phyloP scores from a whole-genome alignment of 2,329 filamentous ascomycete genomes.

The Aquanectria penicillioides region DNA sequence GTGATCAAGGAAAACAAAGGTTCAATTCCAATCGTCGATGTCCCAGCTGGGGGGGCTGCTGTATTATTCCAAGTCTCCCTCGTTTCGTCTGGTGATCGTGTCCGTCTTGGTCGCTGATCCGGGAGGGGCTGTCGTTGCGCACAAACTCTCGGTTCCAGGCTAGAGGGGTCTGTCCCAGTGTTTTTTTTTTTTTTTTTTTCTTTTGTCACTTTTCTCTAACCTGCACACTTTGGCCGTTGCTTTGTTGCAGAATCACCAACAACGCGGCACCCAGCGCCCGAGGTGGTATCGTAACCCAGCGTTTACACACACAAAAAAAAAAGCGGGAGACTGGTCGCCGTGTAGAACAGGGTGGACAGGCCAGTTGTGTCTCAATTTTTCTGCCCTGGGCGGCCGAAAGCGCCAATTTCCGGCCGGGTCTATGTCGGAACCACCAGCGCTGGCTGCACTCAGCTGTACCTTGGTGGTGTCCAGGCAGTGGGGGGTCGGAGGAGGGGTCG shows the following conservation, averaged over 20 bases:
- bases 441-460: too few species aligned
- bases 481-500: constrained; percentile 17
- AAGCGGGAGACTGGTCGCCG: not conserved
- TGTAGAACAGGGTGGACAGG: not conserved
- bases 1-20: not conserved
- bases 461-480: constrained; percentile 5
- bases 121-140: constrained; percentile 2
- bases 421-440: constrained; percentile 7
- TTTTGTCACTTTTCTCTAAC: too few species aligned
- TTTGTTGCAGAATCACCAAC: not conserved
- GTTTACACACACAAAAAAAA: not conserved
- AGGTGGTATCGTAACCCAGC: constrained; percentile 1
- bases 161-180: constrained; percentile 4
- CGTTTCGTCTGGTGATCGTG: too few species aligned
- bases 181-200: not conserved
- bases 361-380: constrained; percentile 5
- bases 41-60: not conserved
- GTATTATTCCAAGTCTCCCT: not conserved
- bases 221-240: not conserved
- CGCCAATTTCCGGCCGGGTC: constrained; percentile 11
- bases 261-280: not conserved
- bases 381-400: not conserved
- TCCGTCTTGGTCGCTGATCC: not conserved
- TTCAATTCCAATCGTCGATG: not conserved
- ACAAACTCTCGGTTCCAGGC: not conserved